Percentiles rank a stretch among this genome's conserved stretches.
Conservation (phyloP, 768 basidiomycete genomes). For the Dentipellis sp. region DNA sequence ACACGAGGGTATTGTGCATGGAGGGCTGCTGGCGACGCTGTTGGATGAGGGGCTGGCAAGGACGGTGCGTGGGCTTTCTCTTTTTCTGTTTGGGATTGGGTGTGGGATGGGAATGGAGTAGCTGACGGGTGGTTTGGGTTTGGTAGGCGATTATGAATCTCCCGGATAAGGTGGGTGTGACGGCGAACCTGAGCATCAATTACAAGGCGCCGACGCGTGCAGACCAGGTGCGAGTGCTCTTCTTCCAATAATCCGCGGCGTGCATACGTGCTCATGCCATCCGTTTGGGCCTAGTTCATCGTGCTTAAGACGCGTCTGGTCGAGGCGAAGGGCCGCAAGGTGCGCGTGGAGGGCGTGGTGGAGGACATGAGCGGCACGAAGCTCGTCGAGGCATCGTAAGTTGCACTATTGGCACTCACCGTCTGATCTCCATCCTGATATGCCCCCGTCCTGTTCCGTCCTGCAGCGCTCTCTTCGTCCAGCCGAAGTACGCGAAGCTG, state of each 20-base stretch:
- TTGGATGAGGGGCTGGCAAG: conserved; percentile 80
- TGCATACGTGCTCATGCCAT: background rate
- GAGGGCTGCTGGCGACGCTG: conserved; percentile 83
- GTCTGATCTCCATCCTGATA: background rate
- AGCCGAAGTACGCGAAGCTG: conserved; percentile 80
- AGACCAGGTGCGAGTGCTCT: conserved; percentile 51
- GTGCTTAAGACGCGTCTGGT: conserved; percentile 64
- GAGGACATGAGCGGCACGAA: conserved; percentile 77
- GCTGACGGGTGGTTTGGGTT: background rate
- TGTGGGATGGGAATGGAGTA: background rate
- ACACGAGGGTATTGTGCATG: conserved; percentile 92
- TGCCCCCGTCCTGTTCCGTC: background rate
- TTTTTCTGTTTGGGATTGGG: background rate
- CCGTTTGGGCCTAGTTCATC: conserved; percentile 50
- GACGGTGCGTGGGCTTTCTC: conserved; percentile 41
- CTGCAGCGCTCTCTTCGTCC: conserved; percentile 69
- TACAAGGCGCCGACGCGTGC: conserved; percentile 87
- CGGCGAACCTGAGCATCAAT: conserved; percentile 72
- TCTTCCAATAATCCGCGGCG: background rate
- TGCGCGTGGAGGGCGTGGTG: conserved; percentile 55
- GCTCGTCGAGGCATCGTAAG: conserved; percentile 76
- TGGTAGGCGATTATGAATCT: conserved; percentile 74
- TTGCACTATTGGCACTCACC: conserved; percentile 8
- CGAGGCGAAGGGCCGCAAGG: conserved; percentile 73
- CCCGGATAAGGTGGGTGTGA: conserved; percentile 87